These are phyloP conservation scores for Aspergillus niger DNA, from an alignment of 2,329 filamentous ascomycete species.

Conservation along the genomic window DNA sequence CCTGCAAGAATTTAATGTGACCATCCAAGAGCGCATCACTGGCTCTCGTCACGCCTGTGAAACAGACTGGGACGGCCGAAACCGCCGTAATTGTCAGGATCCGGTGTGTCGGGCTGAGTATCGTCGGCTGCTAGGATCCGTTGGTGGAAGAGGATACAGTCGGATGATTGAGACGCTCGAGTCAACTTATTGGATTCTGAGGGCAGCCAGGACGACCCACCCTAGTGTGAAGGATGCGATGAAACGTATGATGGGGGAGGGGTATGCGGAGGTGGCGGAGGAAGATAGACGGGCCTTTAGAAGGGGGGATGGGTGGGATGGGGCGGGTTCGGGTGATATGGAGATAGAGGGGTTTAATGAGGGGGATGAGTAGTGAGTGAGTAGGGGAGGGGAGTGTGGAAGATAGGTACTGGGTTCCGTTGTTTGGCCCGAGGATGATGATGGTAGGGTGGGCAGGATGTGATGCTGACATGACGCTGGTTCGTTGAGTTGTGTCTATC, in stretches of 20 bases:
- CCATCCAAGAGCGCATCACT: conserved; percentile 16
- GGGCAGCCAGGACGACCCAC: conserved; percentile 34
- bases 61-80: conserved; percentile 35
- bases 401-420: not conserved
- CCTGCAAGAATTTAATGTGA: conserved; percentile 24
- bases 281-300: conserved; percentile 30
- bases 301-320: conserved; percentile 40
- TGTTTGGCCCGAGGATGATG: not conserved
- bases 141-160: conserved; percentile 19
- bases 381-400: no score
- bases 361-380: not conserved
- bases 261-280: conserved; percentile 29
- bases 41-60: conserved; percentile 35
- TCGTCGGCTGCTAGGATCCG: conserved; percentile 20
- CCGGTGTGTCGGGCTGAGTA: conserved; percentile 28
- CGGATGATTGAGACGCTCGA: conserved; percentile 28
- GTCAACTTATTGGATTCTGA: conserved; percentile 33
- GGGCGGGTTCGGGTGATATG: conserved; percentile 31
- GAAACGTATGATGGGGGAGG: conserved; percentile 31
- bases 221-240: conserved; percentile 24
- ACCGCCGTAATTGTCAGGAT: conserved; percentile 29
- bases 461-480: not conserved
- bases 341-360: conserved; percentile 33
- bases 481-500: no score
- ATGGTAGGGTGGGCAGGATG: not conserved